Base-by-base conservation (phyloP, 2,329 filamentous ascomycete species). In the Amylocarpus encephaloides region DNA sequence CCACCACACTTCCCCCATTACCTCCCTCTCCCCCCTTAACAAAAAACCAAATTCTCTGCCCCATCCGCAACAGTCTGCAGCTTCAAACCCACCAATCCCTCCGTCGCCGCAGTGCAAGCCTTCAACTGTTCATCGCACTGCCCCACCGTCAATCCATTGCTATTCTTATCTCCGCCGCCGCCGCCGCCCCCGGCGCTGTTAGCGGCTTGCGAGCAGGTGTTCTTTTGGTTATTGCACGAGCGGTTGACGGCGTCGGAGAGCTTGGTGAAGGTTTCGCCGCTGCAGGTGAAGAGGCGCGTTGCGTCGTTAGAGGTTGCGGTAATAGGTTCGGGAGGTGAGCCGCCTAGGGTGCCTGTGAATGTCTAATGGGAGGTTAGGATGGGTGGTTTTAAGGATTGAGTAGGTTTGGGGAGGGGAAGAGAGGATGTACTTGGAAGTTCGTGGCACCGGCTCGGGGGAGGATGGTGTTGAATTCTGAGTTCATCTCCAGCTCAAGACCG, bases 171-270 rank as follows among this genome's bases (percentile, higher is more conserved):
- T 29, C 46, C 52, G 4, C 48, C 38, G 9, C 43, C 52, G 3
- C 48, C 39, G 1, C 46, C 48, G 12, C 48, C 48, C 9, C 48
- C 48, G 10, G 48, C 15, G 6, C 15, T 10, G 43, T 59, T 56
- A 11, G 58, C 54, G 9, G 51, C 33, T 7, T 29, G 11, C 3
- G 52, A 48, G 39, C 58, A 60, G 5, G 35, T 38, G 18, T 57
- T 54, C 30, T 57, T 49, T 46, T 60, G 58, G 13, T 48, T 46
- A n/a, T 33, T 50, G 43, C 58, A 59, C 15, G 49, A 52, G 13
- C 47, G 22, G 1, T 35, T 34, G 1, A 43, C 53, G 1, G 57
- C 57, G 13, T 30, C 47, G 7, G 32, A 3, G 42, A 59, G 50
- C 32, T 53, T 45, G 11, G 48, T 50, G 43, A 60, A 59, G 10